A percentile compares a stretch with the other conserved stretches of the same genome.
Evolutionary conservation across 1,284 basidiomycete genomes (phyloP).

Genomic region (Boletus sp.): DNA sequence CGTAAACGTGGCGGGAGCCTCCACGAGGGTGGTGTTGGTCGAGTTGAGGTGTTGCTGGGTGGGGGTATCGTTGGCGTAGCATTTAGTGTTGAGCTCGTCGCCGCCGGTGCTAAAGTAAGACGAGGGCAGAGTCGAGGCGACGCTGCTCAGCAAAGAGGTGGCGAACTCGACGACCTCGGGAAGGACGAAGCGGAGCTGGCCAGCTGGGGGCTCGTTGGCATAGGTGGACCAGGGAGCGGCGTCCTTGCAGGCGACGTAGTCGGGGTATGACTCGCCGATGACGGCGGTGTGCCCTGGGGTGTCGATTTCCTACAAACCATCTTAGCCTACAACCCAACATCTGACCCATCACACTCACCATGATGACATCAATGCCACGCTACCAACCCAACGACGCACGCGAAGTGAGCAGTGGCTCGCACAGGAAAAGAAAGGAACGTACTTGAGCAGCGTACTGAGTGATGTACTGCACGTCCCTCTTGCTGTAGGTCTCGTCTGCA

Average conservation of each 20-base stretch:
- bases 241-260: constrained; percentile 61
- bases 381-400: constrained; percentile 3
- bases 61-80: constrained; percentile 49
- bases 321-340: neutral
- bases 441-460: constrained; percentile 62
- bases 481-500: constrained; percentile 48
- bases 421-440: constrained; percentile 17
- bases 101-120: constrained; percentile 64
- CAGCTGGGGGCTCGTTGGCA: constrained; percentile 63
- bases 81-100: constrained; percentile 62
- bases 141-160: constrained; percentile 40
- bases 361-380: constrained; percentile 30
- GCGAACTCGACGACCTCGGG: constrained; percentile 46
- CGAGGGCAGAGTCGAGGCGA: constrained; percentile 43
- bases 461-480: constrained; percentile 52
- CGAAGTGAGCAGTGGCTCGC: neutral
- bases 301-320: constrained; percentile 51
- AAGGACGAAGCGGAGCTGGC: constrained; percentile 60
- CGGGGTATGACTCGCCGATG: constrained; percentile 57
- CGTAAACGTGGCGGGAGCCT: constrained; percentile 54
- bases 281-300: constrained; percentile 72
- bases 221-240: constrained; percentile 52
- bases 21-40: constrained; percentile 43
- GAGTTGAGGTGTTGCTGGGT: constrained; percentile 43
- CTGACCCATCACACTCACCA: constrained; percentile 20